Base-by-base conservation (phyloP, 2,329 filamentous ascomycete species). In the Fusarium sp. region DNA sequence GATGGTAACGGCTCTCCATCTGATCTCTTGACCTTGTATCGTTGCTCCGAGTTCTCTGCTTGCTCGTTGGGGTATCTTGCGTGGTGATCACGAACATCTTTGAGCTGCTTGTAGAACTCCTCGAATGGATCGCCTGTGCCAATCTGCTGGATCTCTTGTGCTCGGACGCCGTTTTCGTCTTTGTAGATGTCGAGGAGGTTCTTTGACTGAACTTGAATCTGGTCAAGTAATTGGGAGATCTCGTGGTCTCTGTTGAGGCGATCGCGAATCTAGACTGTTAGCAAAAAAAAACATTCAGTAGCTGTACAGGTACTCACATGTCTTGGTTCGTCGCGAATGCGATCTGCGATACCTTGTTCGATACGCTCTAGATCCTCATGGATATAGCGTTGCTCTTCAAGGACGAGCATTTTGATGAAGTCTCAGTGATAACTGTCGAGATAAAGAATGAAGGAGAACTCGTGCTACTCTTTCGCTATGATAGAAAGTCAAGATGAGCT, bases 341-440 rank as follows among this genome's bases (percentile, higher is more conserved):
- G 91, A 79, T 98, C 93, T 51, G 92, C 90, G 71, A 97, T 90
- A 50, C 91, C 95, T 76, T 97, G 92, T 79, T 99, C 95, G 58
- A 99, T 85, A 64, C 95, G 89, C 83, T 99, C 95, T 46, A 99
- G 81, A 78, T 99, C 95, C 85, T 99, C 95, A 71, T 97, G 93
- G 70, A 97, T 87, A 72, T 92, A 93, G 70, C 95, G 87, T 79
- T 98, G 91, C 70, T 98, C 93, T 82, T 99, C 96, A 64, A 97
- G 80, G 68, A 96, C 81, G 88, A 96, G 81, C 93, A 97, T 89
- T 7, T 40, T 79, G 67, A 39, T 28, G 6, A 13, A 3, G 2
- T 0, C 25, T 15, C 2, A 1, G 2, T 25, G 1, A 22, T 3
- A 44, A 1, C 3, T 55, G 19, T 25, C 4, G 7, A 8, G 9